phyloP scores from a whole-genome alignment of 1,139 yeast genomes.

The Saccharomycopsis hybrid region DNA sequence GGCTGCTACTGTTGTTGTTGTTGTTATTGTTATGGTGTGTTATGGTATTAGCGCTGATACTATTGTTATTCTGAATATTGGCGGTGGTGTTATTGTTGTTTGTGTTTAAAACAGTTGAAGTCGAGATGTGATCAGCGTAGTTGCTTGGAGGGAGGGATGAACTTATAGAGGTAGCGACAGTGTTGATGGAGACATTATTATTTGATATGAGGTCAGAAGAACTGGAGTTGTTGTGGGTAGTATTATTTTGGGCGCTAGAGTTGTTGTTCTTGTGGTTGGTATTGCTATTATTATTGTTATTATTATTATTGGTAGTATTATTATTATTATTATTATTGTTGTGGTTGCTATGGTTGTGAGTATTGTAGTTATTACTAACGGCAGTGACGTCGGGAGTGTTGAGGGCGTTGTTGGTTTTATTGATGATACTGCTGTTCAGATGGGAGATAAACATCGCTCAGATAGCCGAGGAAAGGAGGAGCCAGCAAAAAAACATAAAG shows the following conservation, averaged over 20 bases:
- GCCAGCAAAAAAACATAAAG: background rate
- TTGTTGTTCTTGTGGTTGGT: background rate
- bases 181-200: conserved; percentile 6
- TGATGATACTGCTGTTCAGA: background rate
- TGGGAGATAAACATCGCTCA: background rate
- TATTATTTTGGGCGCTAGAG: background rate
- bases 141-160: background rate
- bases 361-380: background rate
- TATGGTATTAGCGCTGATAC: background rate
- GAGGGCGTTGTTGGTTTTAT: background rate
- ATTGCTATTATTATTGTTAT: no score
- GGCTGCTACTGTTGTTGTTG: background rate
- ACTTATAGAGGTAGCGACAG: conserved; percentile 11
- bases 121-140: background rate
- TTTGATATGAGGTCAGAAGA: conserved; percentile 11
- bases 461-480: background rate
- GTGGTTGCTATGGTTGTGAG: no score
- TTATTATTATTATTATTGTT: no score
- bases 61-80: background rate
- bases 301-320: no score
- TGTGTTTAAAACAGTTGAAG: background rate
- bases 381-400: background rate
- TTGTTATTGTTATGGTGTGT: background rate
- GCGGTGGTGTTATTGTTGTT: background rate
- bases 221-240: conserved; percentile 8